phyloP scores from a whole-genome alignment of 148 eudicot species.

The Rhododendron molle region DNA sequence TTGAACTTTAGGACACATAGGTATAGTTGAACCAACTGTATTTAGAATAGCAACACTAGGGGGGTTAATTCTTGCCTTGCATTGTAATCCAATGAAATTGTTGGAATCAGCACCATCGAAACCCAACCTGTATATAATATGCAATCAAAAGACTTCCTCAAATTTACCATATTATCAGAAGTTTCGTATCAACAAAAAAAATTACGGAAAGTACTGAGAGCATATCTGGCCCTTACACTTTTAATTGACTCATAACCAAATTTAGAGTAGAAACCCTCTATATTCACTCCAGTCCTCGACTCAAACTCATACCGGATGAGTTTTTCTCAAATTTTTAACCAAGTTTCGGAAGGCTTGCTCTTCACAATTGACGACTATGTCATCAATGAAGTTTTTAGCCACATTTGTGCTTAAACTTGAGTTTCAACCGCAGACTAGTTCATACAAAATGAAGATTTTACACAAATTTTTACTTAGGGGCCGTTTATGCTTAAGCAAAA shows the following conservation, averaged over 20 bases:
- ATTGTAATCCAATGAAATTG: conserved; percentile 63
- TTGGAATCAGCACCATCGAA: conserved; percentile 61
- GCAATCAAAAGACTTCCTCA: not conserved
- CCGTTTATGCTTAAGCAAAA: not conserved
- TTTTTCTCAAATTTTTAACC: not conserved
- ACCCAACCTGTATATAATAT: conserved; percentile 48
- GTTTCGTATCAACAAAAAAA: not conserved
- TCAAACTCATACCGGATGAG: not conserved
- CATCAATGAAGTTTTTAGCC: not conserved
- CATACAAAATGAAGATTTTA: not conserved
- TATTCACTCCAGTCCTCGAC: not conserved
- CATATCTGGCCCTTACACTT: not conserved
- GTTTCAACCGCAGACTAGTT: not conserved
- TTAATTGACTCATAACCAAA: not conserved
- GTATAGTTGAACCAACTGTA: not conserved
- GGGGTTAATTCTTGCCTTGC: conserved; percentile 56
- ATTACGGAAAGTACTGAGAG: not conserved
- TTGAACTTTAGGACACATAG: not conserved
- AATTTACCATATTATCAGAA: not conserved
- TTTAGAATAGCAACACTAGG: not conserved
- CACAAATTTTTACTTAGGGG: not conserved
- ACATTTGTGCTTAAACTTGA: not conserved
- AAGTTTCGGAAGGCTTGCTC: not conserved
- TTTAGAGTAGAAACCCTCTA: not conserved
- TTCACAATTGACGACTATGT: not conserved